These are phyloP conservation scores for Bimuria novae-zelandiae DNA, from an alignment of 2,329 filamentous ascomycete species.

Conservation along the genomic window DNA sequence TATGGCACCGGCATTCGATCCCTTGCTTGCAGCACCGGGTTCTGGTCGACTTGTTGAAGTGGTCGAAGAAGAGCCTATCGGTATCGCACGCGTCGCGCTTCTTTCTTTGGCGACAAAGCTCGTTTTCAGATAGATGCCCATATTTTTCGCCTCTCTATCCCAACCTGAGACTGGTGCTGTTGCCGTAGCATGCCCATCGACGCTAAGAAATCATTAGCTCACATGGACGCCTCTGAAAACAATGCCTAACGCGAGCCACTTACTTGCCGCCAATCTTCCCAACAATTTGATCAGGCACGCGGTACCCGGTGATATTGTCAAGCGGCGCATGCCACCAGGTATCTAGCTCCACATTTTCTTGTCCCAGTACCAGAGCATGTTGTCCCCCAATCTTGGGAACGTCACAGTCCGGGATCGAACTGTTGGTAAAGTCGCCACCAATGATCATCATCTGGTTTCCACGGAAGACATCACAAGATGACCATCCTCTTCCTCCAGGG, in stretches of 20 bases:
- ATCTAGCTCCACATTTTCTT: conserved; percentile 40
- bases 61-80: no score
- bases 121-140: conserved; percentile 57
- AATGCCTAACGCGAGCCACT: conserved; percentile 19
- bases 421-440: conserved; percentile 58
- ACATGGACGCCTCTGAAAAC: no score
- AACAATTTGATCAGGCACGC: conserved; percentile 54
- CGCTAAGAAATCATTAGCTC: conserved; percentile 19
- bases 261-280: conserved; percentile 47
- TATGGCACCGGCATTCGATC: conserved; percentile 34
- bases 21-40: neutral
- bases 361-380: conserved; percentile 58
- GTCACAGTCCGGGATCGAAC: conserved; percentile 55
- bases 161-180: conserved; percentile 56
- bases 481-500: conserved; percentile 50
- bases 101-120: conserved; percentile 51
- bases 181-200: conserved; percentile 57
- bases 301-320: conserved; percentile 29
- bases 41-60: conserved; percentile 14
- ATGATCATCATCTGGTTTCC: conserved; percentile 64
- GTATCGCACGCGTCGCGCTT: conserved; percentile 53
- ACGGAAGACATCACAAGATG: conserved; percentile 60
- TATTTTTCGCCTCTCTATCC: conserved; percentile 47
- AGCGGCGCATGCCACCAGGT: conserved; percentile 31
- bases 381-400: conserved; percentile 56